A percentile compares a stretch with the other conserved stretches of the same genome.
These are phyloP conservation scores for Stipa capillata DNA, from an alignment of 176 grass and related monocot genomes.

Conservation along the genomic window DNA sequence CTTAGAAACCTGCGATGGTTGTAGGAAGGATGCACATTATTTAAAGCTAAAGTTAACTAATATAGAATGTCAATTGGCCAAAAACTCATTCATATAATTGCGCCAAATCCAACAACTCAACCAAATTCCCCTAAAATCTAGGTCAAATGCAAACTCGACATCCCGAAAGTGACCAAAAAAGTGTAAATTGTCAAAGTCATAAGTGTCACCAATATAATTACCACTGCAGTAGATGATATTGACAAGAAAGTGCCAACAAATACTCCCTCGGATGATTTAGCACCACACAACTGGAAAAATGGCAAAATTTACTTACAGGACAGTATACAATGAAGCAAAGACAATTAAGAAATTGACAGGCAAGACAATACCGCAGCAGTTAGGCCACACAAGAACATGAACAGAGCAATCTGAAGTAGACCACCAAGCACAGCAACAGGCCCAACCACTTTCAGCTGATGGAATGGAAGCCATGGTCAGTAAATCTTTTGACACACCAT, in stretches of 20 bases:
- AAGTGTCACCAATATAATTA: constrained; percentile 37
- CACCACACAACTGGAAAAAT: constrained; percentile 72
- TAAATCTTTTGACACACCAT: not conserved
- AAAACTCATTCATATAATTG: not conserved
- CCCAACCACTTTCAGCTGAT: constrained; percentile 85
- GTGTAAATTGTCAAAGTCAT: not conserved
- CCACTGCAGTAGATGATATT: constrained; percentile 99
- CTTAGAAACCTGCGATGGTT: constrained; percentile 73
- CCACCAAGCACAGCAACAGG: constrained; percentile 89
- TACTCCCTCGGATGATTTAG: constrained; percentile 82
- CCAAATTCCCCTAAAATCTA: not conserved
- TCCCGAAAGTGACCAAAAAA: not conserved
- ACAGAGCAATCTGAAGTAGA: constrained; percentile 92
- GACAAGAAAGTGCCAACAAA: constrained; percentile 99
- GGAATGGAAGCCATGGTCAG: constrained; percentile 20
- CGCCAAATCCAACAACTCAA: not conserved
- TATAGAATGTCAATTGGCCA: not conserved
- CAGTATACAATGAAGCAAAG: constrained; percentile 14
- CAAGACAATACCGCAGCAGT: constrained; percentile 69
- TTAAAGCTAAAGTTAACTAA: not conserved
- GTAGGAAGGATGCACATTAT: constrained; percentile 11
- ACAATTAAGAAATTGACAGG: not conserved
- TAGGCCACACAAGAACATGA: constrained; percentile 96
- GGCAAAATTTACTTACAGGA: not conserved
- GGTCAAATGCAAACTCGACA: not conserved